Base-by-base conservation (phyloP, 2,329 filamentous ascomycete genomes). In the Aspergillus sp. region DNA sequence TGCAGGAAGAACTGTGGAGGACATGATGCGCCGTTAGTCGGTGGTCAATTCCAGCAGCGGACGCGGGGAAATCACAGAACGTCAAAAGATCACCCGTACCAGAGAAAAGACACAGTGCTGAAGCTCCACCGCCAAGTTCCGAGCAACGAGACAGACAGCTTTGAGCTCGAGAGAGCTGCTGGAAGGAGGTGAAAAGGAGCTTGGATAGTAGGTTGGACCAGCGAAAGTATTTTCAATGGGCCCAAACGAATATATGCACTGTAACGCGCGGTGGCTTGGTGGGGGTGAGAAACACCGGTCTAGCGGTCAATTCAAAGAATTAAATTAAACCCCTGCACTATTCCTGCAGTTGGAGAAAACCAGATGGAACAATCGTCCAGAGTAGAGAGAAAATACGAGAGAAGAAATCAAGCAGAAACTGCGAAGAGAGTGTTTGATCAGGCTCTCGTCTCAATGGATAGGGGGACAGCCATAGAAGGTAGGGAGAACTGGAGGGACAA, bases 31-130 rank as follows among this genome's bases (percentile, higher is more conserved):
- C 15, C 19, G 37, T 39, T 39, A 39, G 37, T 19, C 19, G 17
- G 15, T 20, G 9, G 19, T 30, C 12, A 37, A 37, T 41, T 17
- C 38, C 20, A 55, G 55, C 55, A 56, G 53, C 54, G 61, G 59
- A 59, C 57, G 58, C 51, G 57, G 55, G 56, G 60, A 60, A 39
- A 50, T 62, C 60, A 58, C 58, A 59, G 55, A 30, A 64, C 57
- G 61, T 64, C 61, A 65, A 64, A 62, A 54, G 49, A 19, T 41
- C 25, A 30, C 25, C 10, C 25, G 25, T 30, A 30, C 25, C 25
- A 30, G 17, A 19, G 13, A 37, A 17, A 37, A 37, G 33, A 37
- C n/a, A 37, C n/a, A 37, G n/a, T 5, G 54, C 59, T 59, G 55
- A 52, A 59, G 57, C 60, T 64, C 62, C 62, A 64, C 61, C 55